Base-by-base conservation (phyloP, 495 filamentous ascomycete genomes). In the Oleoguttula mirabilis region DNA sequence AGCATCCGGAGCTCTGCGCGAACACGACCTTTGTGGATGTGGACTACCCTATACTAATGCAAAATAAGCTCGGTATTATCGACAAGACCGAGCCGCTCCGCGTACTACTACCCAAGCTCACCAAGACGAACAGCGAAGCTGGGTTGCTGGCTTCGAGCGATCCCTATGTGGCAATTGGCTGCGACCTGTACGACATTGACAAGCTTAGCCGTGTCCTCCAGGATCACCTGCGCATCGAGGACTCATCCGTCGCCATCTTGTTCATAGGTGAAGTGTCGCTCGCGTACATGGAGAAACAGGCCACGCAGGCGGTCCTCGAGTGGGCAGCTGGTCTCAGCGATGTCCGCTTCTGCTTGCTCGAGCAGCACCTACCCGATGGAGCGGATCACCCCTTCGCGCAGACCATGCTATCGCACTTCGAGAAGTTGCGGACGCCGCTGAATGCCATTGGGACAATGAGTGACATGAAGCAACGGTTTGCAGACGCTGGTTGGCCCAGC, bases 181-280 rank as follows among this genome's bases (percentile, higher is more conserved):
- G 85, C 47, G 87, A 94, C 63, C 63, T 94, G 32, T 70, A 78
- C 30, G 70, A 85, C 36, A 61, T 84, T 3, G 47, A 60, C 14
- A 66, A 60, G 20, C 65, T 94, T 6, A 62, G 75, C 32, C 47
- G 63, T 15, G 64, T 74, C 16, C 60, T 94, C 24, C 66, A 63
- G 16, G 56, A 47, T 3, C 65, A 76, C 30, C 46, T 82, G 15
- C 65, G 79, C 21, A 56, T 77, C 22, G 47, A 66, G 3, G 63
- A 70, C 2, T 27, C 27, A 5, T 23, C 25, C 3, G 77, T 71
- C 45, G 61, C 67, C 8, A 66, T 94, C 10, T 72, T 94, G 39
- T 90, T 85, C 54, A 72, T 82, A 3, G 86, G 85, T 0, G 88
- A 94, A 60, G 87, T 94, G 4, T 92, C 85, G 4, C 69, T 93